Evolutionary conservation across 495 filamentous ascomycete species (phyloP).

Genomic region (Aspergillus affinis): DNA sequence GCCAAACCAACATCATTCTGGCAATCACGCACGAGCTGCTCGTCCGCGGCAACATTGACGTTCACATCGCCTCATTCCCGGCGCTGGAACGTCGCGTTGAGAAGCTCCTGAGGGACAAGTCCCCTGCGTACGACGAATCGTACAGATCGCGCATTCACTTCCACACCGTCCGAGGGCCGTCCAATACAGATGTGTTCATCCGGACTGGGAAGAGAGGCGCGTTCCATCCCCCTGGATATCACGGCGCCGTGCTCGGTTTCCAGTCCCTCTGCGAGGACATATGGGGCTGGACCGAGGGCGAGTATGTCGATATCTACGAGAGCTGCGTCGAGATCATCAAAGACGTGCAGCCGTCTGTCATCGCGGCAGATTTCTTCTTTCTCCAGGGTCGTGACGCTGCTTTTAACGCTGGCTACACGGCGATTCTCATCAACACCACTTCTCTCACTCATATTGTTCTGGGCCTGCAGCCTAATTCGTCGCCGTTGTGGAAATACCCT

Average conservation of each 20-base stretch:
- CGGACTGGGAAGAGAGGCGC: slow-evolving; percentile 33
- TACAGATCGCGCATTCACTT: slow-evolving; percentile 33
- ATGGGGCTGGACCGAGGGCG: slow-evolving; percentile 45
- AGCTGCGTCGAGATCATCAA: slow-evolving; percentile 45
- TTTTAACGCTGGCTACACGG: slow-evolving; percentile 28
- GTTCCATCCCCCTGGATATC: slow-evolving; percentile 37
- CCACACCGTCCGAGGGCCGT: slow-evolving; percentile 43
- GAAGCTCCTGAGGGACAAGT: slow-evolving; percentile 33
- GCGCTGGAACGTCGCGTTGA: slow-evolving; percentile 30
- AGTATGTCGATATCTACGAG: slow-evolving; percentile 49
- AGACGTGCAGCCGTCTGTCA: slow-evolving; percentile 38
- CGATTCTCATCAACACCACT: slow-evolving; percentile 38
- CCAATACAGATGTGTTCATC: slow-evolving; percentile 42
- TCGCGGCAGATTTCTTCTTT: slow-evolving; percentile 52
- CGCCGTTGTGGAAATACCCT: slow-evolving; percentile 45
- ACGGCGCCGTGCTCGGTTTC: slow-evolving; percentile 38
- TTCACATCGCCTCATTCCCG: slow-evolving; percentile 55
- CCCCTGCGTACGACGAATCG: slow-evolving; percentile 20
- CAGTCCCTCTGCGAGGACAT: slow-evolving; percentile 35
- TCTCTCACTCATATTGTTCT: slow-evolving; percentile 41
- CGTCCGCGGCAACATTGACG: slow-evolving; percentile 39
- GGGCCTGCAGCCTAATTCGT: slow-evolving; percentile 33
- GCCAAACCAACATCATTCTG: slow-evolving; percentile 55
- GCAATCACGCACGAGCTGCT: slow-evolving; percentile 53
- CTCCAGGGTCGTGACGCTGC: slow-evolving; percentile 51